These are phyloP conservation scores for Obelidium mucronatum DNA, from an alignment of 192 early-diverging fungal species.

Conservation along the genomic window DNA sequence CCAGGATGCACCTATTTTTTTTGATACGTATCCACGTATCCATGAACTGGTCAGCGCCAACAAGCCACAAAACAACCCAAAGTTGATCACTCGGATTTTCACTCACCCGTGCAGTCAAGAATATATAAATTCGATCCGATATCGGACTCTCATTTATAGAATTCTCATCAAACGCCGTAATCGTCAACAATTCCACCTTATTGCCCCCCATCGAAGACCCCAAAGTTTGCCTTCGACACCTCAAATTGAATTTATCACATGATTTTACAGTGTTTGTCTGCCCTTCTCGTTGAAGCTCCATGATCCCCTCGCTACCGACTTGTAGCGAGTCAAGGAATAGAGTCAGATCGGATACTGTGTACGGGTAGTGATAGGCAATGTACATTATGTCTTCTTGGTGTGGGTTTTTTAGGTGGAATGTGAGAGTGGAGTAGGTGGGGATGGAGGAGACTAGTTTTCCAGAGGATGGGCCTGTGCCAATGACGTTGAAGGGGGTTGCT, in stretches of 20 bases:
- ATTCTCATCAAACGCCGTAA: conserved; percentile 53
- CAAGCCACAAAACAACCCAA: neutral
- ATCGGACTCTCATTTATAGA: conserved; percentile 35
- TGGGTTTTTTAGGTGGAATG: conserved; percentile 41
- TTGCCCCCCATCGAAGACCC: conserved; percentile 46
- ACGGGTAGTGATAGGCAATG: conserved; percentile 65
- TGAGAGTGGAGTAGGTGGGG: conserved; percentile 54
- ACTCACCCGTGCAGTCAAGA: conserved; percentile 53
- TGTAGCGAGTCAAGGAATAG: conserved; percentile 26
- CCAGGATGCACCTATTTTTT: conserved; percentile 66
- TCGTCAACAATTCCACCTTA: conserved; percentile 54
- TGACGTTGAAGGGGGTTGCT: conserved; percentile 5
- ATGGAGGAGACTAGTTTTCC: neutral
- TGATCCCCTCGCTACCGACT: neutral
- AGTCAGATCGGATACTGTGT: conserved; percentile 56
- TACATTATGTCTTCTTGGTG: conserved; percentile 46
- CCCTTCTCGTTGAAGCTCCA: neutral
- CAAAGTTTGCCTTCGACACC: conserved; percentile 35
- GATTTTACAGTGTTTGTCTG: neutral
- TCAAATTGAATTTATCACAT: conserved; percentile 19
- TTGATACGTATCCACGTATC: too few species aligned
- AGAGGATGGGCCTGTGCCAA: neutral
- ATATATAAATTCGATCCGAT: conserved; percentile 49
- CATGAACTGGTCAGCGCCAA: neutral
- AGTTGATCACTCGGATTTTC: neutral